Conservation (phyloP, 2,329 filamentous ascomycete species). For the Claviceps maximensis region DNA sequence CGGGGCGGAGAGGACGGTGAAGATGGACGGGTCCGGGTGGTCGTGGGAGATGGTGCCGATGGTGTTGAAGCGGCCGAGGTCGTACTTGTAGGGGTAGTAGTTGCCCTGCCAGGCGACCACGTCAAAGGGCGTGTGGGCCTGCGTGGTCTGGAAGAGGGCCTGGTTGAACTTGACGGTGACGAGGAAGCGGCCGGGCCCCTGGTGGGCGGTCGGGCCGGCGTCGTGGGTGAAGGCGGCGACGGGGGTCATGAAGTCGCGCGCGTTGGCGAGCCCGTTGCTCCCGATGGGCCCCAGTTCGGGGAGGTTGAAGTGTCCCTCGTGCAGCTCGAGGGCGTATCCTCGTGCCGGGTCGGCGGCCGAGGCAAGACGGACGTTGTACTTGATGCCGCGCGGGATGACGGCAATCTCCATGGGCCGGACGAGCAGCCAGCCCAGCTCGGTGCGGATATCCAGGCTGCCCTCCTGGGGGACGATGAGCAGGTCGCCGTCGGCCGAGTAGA, state of each 20-base stretch:
- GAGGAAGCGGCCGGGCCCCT: slow-evolving; percentile 21
- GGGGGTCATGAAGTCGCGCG: slow-evolving; percentile 62
- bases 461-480: slow-evolving; percentile 65
- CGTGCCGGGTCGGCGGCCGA: slow-evolving; percentile 39
- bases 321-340: slow-evolving; percentile 65
- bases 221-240: slow-evolving; percentile 55
- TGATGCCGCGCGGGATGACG: slow-evolving; percentile 60
- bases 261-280: slow-evolving; percentile 61
- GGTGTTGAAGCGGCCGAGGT: slow-evolving; percentile 62
- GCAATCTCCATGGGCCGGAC: slow-evolving; percentile 69
- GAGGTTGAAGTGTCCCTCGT: slow-evolving; percentile 57
- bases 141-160: slow-evolving; percentile 47
- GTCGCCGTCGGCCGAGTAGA: slow-evolving; percentile 76
- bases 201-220: slow-evolving; percentile 24
- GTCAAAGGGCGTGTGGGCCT: slow-evolving; percentile 64
- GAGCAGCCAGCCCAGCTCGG: slow-evolving; percentile 60
- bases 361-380: slow-evolving; percentile 57
- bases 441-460: slow-evolving; percentile 61
- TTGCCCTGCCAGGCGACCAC: slow-evolving; percentile 72
- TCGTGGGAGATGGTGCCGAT: slow-evolving; percentile 62
- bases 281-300: slow-evolving; percentile 64
- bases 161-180: slow-evolving; percentile 53
- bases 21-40: slow-evolving; percentile 69
- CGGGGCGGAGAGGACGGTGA: slow-evolving; percentile 54
- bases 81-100: slow-evolving; percentile 73